A percentile compares a stretch with the other conserved stretches of the same genome.
These are phyloP conservation scores for Acer campestre DNA, from an alignment of 345 rosid genomes.

Conservation along the genomic window DNA sequence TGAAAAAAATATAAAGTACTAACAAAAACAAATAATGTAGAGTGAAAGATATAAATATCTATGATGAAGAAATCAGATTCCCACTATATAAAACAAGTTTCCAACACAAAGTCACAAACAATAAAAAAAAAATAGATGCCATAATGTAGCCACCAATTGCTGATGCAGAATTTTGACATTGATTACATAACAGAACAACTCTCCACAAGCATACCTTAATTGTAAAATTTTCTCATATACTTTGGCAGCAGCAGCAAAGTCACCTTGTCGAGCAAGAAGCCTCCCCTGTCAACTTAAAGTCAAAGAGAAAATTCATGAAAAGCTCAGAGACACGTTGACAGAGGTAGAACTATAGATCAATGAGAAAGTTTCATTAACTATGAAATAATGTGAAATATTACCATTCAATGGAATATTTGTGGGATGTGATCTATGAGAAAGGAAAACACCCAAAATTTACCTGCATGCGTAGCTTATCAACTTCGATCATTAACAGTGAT, in stretches of 20 bases:
- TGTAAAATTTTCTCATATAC: constrained; percentile 76
- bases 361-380: constrained; percentile 10
- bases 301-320: constrained; percentile 34
- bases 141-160: background rate
- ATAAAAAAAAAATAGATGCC: background rate
- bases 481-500: constrained; percentile 84
- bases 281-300: constrained; percentile 99
- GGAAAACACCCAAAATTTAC: constrained; percentile 37
- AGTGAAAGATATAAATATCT: background rate
- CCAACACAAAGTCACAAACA: background rate
- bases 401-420: background rate
- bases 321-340: background rate
- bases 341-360: background rate
- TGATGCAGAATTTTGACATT: background rate
- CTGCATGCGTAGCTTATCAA: constrained; percentile 87
- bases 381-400: background rate
- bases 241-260: constrained; percentile 61
- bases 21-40: background rate
- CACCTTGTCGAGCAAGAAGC: constrained; percentile 75
- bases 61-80: constrained; percentile 1
- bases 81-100: background rate
- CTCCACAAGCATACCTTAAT: constrained; percentile 59
- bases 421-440: background rate
- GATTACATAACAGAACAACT: background rate
- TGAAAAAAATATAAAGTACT: background rate